Conservation (phyloP, 768 basidiomycete species). For the Agaricus sinodeliciosus region DNA sequence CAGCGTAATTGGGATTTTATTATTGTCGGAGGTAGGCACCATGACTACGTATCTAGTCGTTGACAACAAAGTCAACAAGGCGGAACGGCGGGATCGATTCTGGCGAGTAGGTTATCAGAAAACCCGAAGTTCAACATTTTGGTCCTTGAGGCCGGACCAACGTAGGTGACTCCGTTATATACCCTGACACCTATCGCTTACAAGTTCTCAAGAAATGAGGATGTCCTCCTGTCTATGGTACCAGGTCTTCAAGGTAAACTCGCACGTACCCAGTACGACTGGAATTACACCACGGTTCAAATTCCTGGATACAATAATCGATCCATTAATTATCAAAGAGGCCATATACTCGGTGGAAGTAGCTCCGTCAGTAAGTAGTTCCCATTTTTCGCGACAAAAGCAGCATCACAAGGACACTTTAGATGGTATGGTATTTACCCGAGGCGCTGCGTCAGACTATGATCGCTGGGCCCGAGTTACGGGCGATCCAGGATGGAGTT, state of each 20-base stretch:
- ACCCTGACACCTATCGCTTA: too few species aligned
- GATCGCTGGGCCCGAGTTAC: constrained; percentile 20
- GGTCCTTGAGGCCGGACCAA: constrained; percentile 24
- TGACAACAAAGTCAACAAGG: constrained; percentile 9
- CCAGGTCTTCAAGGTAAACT: constrained; percentile 12
- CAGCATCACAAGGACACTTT: neutral
- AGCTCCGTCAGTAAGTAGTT: constrained; percentile 23
- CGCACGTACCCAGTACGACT: constrained; percentile 18
- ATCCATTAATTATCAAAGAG: constrained; percentile 20
- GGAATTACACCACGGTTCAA: constrained; percentile 25
- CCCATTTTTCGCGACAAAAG: neutral
- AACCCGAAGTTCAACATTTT: constrained; percentile 18
- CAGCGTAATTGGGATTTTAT: constrained; percentile 12
- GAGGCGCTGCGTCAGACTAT: constrained; percentile 23
- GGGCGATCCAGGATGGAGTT: constrained; percentile 25
- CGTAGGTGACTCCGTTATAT: constrained; percentile 13
- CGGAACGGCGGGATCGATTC: constrained; percentile 22
- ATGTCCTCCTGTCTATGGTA: constrained; percentile 12
- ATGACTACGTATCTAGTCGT: neutral
- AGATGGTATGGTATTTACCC: constrained; percentile 26
- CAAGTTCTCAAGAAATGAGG: constrained; percentile 14
- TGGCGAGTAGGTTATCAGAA: constrained; percentile 24
- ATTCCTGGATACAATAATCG: constrained; percentile 21
- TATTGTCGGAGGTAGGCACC: constrained; percentile 16
- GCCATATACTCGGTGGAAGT: constrained; percentile 26